phyloP scores from a whole-genome alignment of 169 alveolate species.

The Plasmodium berghei region DNA sequence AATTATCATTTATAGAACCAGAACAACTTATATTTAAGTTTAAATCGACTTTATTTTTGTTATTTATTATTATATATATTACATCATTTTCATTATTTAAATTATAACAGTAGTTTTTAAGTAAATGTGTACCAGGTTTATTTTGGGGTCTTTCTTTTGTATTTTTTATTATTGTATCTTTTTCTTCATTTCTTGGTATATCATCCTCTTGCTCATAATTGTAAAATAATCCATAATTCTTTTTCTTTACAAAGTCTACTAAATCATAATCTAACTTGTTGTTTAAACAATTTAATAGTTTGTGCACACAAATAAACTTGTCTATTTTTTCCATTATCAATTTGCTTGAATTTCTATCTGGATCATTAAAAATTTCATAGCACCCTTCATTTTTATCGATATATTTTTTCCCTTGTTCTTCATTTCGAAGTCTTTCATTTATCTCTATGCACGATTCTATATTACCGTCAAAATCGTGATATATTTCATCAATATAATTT shows the following conservation, averaged over 20 bases:
- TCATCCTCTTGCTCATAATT: constrained; percentile 22
- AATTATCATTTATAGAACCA: constrained; percentile 6
- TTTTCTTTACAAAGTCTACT: constrained; percentile 39
- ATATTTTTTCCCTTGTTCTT: background rate
- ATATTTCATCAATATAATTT: constrained; percentile 14
- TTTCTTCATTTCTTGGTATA: background rate
- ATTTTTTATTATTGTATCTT: constrained; percentile 7
- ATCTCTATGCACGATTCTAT: background rate
- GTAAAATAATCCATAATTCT: constrained; percentile 19
- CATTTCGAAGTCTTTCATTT: background rate
- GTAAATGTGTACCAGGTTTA: background rate
- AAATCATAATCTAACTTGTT: constrained; percentile 36
- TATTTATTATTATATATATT: constrained; percentile 52
- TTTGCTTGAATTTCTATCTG: background rate
- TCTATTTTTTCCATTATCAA: background rate
- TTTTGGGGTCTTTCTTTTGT: background rate
- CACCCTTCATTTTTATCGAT: background rate
- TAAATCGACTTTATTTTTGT: constrained; percentile 37
- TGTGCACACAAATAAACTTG: constrained; percentile 36
- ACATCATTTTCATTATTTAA: constrained; percentile 30
- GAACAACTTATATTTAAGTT: constrained; percentile 11
- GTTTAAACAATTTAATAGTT: constrained; percentile 8
- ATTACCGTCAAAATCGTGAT: background rate
- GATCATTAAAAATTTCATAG: background rate
- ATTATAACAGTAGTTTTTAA: constrained; percentile 38